Percentiles rank a stretch among this genome's conserved stretches.
These are phyloP conservation scores for Aegle marmelos DNA, from an alignment of 345 rosid genomes.

Conservation along the genomic window DNA sequence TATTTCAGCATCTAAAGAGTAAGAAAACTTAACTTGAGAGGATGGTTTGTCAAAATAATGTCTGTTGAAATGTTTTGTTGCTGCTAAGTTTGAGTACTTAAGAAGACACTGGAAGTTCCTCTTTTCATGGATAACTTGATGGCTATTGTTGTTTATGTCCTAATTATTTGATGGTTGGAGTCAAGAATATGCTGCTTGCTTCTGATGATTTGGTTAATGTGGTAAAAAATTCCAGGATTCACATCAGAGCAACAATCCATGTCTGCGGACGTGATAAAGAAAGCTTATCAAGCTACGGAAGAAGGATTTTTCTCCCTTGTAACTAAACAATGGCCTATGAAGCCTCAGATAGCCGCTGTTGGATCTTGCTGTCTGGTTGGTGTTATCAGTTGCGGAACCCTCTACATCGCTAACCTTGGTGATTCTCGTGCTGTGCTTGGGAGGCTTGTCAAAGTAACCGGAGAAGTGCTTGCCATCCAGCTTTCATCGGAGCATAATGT, in stretches of 20 bases:
- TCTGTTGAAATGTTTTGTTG: background rate
- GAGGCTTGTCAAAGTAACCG: conserved; percentile 74
- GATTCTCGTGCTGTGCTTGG: conserved; percentile 98
- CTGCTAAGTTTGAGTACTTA: background rate
- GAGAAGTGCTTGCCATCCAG: conserved; percentile 87
- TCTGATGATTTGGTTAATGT: background rate
- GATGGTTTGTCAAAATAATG: background rate
- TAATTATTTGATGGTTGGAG: background rate
- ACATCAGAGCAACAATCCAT: conserved; percentile 74
- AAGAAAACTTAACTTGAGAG: conserved; percentile 24
- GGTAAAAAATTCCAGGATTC: conserved; percentile 45
- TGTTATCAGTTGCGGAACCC: conserved; percentile 70
- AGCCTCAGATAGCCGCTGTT: conserved; percentile 96
- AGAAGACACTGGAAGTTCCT: background rate
- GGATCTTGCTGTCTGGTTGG: conserved; percentile 95
- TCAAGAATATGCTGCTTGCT: background rate
- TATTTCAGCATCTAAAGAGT: conserved; percentile 90
- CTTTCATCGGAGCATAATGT: conserved; percentile 87
- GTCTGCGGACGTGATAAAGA: conserved; percentile 77
- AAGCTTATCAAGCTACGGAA: conserved; percentile 93
- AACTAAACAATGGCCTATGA: conserved; percentile 88
- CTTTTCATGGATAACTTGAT: background rate
- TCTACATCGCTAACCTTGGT: conserved; percentile 84
- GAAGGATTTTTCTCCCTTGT: conserved; percentile 86
- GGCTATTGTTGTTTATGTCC: background rate